Percentiles rank a stretch among this genome's conserved stretches.
Conservation (phyloP, 1,139 yeast genomes). For the Petasospora rhodanensis region DNA sequence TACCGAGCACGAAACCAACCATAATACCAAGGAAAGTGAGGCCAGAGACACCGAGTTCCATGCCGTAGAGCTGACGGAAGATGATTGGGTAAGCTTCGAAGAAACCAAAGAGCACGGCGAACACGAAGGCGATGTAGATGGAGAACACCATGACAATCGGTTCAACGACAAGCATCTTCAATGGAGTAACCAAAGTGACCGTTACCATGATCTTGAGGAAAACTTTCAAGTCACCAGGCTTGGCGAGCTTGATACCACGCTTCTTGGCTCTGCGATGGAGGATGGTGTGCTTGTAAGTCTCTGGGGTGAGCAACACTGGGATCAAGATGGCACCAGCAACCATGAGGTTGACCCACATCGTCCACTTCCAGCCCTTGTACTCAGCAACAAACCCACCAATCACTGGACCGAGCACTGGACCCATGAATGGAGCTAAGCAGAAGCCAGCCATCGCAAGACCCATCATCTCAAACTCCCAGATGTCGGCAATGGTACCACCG, state of each 20-base stretch:
- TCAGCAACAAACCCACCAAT: slow-evolving; percentile 77
- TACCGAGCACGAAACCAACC: slow-evolving; percentile 55
- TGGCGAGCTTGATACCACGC: slow-evolving; percentile 48
- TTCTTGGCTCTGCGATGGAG: slow-evolving; percentile 52
- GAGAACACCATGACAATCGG: slow-evolving; percentile 69
- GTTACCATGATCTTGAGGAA: slow-evolving; percentile 37
- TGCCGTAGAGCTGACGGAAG: slow-evolving; percentile 55
- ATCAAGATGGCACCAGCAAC: slow-evolving; percentile 64
- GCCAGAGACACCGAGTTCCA: slow-evolving; percentile 59
- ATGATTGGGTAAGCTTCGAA: slow-evolving; percentile 76
- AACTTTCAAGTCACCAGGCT: too few species aligned
- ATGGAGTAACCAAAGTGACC: slow-evolving; percentile 52
- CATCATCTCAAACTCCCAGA: slow-evolving; percentile 61
- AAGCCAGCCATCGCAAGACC: slow-evolving; percentile 69
- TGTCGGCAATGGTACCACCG: slow-evolving; percentile 79
- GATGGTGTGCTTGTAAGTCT: slow-evolving; percentile 63
- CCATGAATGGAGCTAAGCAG: slow-evolving; percentile 68
- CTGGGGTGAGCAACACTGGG: slow-evolving; percentile 56
- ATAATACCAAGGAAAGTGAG: slow-evolving; percentile 69
- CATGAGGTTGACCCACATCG: slow-evolving; percentile 71
- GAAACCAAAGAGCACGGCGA: slow-evolving; percentile 72
- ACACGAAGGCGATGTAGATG: slow-evolving; percentile 63
- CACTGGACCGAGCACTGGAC: slow-evolving; percentile 80
- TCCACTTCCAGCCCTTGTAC: slow-evolving; percentile 71
- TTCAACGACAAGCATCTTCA: slow-evolving; percentile 60